Percentiles rank a stretch among this genome's conserved stretches.
These are phyloP conservation scores for Daldinia grandis DNA, from an alignment of 495 filamentous ascomycete genomes.

Conservation along the genomic window DNA sequence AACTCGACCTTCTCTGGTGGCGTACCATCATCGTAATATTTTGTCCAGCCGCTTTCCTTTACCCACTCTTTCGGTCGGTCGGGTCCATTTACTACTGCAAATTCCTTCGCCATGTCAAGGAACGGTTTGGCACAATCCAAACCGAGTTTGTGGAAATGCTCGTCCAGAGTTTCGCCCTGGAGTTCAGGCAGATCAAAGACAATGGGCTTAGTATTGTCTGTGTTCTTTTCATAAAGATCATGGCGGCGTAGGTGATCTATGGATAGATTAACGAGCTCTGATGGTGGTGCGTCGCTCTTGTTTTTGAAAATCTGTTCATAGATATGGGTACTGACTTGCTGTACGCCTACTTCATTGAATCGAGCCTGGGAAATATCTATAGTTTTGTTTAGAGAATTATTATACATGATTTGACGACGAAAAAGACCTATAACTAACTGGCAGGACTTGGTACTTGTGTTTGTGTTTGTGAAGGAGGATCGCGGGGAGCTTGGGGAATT, in stretches of 20 bases:
- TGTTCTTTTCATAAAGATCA: constrained; percentile 88
- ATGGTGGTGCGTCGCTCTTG: constrained; percentile 60
- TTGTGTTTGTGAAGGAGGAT: constrained; percentile 30
- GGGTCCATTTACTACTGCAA: constrained; percentile 70
- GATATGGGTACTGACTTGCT: constrained; percentile 85
- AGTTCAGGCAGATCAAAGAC: constrained; percentile 85
- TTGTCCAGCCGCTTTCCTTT: constrained; percentile 89
- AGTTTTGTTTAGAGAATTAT: constrained; percentile 30
- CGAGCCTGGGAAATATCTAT: constrained; percentile 68
- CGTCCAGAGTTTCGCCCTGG: constrained; percentile 83
- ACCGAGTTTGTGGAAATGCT: constrained; percentile 93
- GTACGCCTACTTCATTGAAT: constrained; percentile 92
- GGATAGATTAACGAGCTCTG: constrained; percentile 78
- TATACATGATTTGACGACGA: constrained; percentile 11
- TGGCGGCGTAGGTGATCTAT: constrained; percentile 85
- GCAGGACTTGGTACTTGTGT: constrained; percentile 43
- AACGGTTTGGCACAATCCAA: constrained; percentile 91
- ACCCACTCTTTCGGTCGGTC: constrained; percentile 82
- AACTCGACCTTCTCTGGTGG: constrained; percentile 70
- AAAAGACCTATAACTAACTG: constrained; percentile 41
- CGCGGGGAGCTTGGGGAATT: constrained; percentile 25
- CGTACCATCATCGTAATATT: constrained; percentile 78
- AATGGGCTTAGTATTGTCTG: constrained; percentile 75
- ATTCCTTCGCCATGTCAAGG: constrained; percentile 74
- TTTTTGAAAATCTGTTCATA: constrained; percentile 79